Evolutionary conservation across 2,329 filamentous ascomycete genomes (phyloP).

Genomic region (Pyrenochaeta sp.): DNA sequence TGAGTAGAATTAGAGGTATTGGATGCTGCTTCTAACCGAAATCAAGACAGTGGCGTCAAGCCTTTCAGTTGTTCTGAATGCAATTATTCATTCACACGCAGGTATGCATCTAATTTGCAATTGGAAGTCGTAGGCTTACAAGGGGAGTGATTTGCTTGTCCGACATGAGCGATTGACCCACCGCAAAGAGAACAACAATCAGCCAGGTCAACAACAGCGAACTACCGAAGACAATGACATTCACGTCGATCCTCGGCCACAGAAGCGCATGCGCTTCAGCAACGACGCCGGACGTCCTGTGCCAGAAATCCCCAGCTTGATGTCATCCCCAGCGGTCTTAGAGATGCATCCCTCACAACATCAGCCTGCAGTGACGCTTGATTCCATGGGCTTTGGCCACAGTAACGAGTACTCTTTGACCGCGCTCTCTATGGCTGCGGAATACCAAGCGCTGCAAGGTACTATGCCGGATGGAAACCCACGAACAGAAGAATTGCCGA

Average conservation of each 20-base stretch:
- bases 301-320: slow-evolving; percentile 39
- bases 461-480: slow-evolving; percentile 25
- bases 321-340: slow-evolving; percentile 29
- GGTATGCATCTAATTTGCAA: slow-evolving; percentile 34
- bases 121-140: slow-evolving; percentile 11
- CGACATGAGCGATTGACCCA: slow-evolving; percentile 53
- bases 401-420: slow-evolving; percentile 48
- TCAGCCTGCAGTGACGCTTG: slow-evolving; percentile 23
- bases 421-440: slow-evolving; percentile 53
- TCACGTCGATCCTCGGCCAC: slow-evolving; percentile 26
- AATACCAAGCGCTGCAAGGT: slow-evolving; percentile 51
- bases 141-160: slow-evolving; percentile 51
- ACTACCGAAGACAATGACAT: slow-evolving; percentile 14
- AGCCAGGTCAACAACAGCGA: slow-evolving; percentile 14
- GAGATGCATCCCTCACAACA: slow-evolving; percentile 29
- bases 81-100: slow-evolving; percentile 54
- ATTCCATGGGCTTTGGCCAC: slow-evolving; percentile 22
- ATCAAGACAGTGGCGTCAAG: slow-evolving; percentile 51
- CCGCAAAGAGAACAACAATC: slow-evolving; percentile 34
- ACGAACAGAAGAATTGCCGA: slow-evolving; percentile 19
- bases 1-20: slow-evolving; percentile 22
- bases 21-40: slow-evolving; percentile 15
- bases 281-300: slow-evolving; percentile 35
- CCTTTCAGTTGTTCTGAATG: slow-evolving; percentile 52
- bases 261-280: slow-evolving; percentile 38